phyloP scores from a whole-genome alignment of 176 grass and related monocot genomes.

The Coix lacrymajobi region DNA sequence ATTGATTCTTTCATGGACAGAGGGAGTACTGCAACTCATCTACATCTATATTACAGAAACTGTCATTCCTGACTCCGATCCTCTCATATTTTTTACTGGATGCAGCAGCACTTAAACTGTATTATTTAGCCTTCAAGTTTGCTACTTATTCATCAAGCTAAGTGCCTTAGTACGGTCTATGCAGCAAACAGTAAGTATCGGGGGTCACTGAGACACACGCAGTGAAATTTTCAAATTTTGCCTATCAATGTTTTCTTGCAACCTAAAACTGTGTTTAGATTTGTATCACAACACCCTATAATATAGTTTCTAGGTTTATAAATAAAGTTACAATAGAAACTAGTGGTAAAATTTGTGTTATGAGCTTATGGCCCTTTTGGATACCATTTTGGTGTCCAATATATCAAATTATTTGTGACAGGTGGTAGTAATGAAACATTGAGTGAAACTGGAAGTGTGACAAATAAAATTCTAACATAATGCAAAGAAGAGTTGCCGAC shows the following conservation, averaged over 20 bases:
- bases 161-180: background rate
- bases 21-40: background rate
- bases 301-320: background rate
- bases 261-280: background rate
- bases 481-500: background rate
- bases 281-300: background rate
- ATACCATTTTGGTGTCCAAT: background rate
- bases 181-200: background rate
- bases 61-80: background rate
- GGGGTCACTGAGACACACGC: background rate
- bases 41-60: background rate
- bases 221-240: background rate
- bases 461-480: background rate
- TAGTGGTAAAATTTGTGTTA: background rate
- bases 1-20: too few relatives aligned
- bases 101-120: background rate
- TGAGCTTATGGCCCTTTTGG: background rate
- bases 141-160: background rate
- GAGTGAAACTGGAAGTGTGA: background rate
- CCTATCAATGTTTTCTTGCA: background rate
- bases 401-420: background rate
- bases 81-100: background rate
- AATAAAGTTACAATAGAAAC: background rate
- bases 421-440: background rate
- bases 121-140: background rate